Base-by-base conservation (phyloP, 768 basidiomycete species). In the Trichaptum fuscoviolaceum region DNA sequence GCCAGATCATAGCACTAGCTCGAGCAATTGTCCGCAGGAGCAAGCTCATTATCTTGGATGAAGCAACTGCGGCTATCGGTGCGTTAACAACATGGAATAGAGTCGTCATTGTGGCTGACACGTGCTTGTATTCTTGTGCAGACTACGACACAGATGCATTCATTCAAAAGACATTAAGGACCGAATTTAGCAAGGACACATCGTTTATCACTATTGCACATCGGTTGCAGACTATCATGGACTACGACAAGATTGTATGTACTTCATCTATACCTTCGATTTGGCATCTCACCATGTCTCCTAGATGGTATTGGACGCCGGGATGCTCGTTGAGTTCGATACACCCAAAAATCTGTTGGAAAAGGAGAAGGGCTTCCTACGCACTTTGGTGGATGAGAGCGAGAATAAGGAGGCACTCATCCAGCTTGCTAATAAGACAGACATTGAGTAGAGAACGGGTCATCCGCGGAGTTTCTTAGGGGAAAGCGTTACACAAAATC, bases 351-450 rank as follows among this genome's bases (percentile, higher is more conserved):
- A 75, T 7, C 77, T 92, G 59, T 78, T 91, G 57, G 75, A 75
- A 62, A 85, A 84, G 59, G 75, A 85, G 64, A 76, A 77, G 23
- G 84, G 87, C 7, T 74, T 76, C 65, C 75, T 88, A 61, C 81
- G 83, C 62, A 73, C 83, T 7, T 73, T 89, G 58, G 86, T 89
- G 0, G 83, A 88, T 58, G 82, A 83, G 67, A 86, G 84, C 64
- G 81, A 78, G 2, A 86, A 88, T 69, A 83, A 77, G 66, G 80
- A 82, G 8, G 71, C 69, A 8, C 70, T 89, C 27, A 81, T 82
- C 67, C 79, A 74, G 1, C 82, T 83, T 78, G 78, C 74, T 30
- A 30, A 30, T 30, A 30, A 30, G 8, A 8, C 30, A 3, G 8
- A 2, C 30, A 30, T 8, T 8, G 30, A 8, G 8, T 30, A n/a